A percentile compares a stretch with the other conserved stretches of the same genome.
These are phyloP conservation scores for Salix dunnii DNA, from an alignment of 345 rosid genomes.

Conservation along the genomic window DNA sequence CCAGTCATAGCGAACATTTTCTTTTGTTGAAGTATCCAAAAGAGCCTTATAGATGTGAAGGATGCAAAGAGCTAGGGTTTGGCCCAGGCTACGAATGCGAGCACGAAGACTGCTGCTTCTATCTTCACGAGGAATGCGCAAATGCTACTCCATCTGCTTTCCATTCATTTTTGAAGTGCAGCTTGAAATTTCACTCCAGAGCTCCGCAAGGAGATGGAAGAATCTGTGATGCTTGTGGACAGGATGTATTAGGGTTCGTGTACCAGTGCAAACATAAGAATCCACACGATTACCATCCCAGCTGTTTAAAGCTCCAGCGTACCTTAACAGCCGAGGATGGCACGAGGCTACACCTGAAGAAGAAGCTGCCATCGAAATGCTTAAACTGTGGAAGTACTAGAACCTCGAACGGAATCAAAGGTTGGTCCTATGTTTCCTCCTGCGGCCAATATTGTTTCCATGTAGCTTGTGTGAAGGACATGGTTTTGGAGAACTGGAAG, in stretches of 20 bases:
- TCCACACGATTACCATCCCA: slow-evolving; percentile 2
- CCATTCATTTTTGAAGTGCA: slow-evolving; percentile 5
- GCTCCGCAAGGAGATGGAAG: background rate
- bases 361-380: slow-evolving; percentile 3
- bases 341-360: background rate
- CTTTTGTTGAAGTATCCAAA: background rate
- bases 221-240: slow-evolving; percentile 14
- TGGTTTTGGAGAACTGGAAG: background rate
- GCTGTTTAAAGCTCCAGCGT: background rate
- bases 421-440: slow-evolving; percentile 11
- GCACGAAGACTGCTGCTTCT: background rate
- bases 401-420: background rate
- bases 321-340: background rate
- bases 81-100: slow-evolving; percentile 13
- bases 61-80: background rate
- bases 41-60: background rate
- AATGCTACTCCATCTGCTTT: background rate
- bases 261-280: background rate
- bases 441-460: background rate
- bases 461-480: slow-evolving; percentile 9
- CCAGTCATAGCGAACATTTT: background rate
- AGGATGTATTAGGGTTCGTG: slow-evolving; percentile 4
- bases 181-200: background rate
- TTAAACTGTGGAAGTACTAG: background rate
- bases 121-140: slow-evolving; percentile 7